phyloP scores from a whole-genome alignment of 345 rosid species.

The Capsella bursapastoris region DNA sequence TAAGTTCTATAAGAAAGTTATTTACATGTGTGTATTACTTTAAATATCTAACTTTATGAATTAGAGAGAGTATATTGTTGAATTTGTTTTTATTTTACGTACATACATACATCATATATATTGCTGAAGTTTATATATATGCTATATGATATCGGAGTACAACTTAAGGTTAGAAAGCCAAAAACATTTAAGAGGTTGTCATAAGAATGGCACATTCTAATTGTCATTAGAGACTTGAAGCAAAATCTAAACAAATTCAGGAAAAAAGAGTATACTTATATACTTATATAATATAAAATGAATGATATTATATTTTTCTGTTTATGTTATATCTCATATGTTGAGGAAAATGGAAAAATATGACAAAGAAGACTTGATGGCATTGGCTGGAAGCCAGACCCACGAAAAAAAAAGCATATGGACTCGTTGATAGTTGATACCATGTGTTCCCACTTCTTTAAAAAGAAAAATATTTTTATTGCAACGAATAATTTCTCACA shows the following conservation, averaged over 20 bases:
- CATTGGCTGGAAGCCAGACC: conserved; percentile 41
- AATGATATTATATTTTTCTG: background rate
- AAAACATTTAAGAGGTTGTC: conserved; percentile 15
- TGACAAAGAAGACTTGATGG: conserved; percentile 40
- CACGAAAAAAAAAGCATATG: conserved; percentile 24
- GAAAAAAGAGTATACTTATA: background rate
- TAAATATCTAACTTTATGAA: too few relatives aligned
- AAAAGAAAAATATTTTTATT: background rate
- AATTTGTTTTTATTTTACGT: conserved; percentile 1
- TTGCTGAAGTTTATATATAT: conserved; percentile 5
- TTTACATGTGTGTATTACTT: too few relatives aligned
- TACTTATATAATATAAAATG: background rate
- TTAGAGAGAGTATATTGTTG: background rate
- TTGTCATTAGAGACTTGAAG: conserved; percentile 2
- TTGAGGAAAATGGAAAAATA: background rate
- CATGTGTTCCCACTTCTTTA: conserved; percentile 30
- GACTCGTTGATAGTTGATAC: conserved; percentile 12
- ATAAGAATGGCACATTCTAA: conserved; percentile 10
- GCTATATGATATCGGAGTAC: background rate
- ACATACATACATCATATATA: background rate
- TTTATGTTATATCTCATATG: background rate
- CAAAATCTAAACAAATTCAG: background rate
- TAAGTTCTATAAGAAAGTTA: too few relatives aligned
- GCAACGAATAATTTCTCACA: background rate
- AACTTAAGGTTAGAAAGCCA: background rate